Evolutionary conservation across 257 asterid genomes (phyloP), one percentile per base, ranked within the genome.

Genomic region (Rehmannia glutinosa): DNA sequence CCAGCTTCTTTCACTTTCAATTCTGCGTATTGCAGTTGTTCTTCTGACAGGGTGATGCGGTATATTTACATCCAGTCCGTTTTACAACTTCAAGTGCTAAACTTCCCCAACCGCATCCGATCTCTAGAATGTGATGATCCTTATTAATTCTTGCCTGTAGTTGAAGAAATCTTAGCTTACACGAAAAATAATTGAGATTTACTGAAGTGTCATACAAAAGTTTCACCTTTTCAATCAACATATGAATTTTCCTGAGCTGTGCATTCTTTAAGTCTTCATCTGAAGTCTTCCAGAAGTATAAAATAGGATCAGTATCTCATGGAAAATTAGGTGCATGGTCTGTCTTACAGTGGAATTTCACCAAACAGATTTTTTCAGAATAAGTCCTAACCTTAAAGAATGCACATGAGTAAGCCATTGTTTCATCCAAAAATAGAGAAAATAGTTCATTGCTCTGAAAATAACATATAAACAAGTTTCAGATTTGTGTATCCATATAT

Each of bases 371-470:
- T n/a, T n/a, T n/a, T n/a, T n/a, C n/a, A n/a, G n/a, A 17, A 49
- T 6, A 49, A n/a, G n/a, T 5, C 4, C 36, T 23, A 21, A 51
- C 58, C 58, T 51, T 73, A 42, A 87, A 90, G 62, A 87, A 65
- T 6, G 96, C 92, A 38, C 91, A 84, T 2, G 97, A 90, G 78
- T 86, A 90, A 23, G 90, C 76, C 97, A 87, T 90, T 50, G 96
- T 82, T 16, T 87, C 87, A 36, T 90, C 97, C 78, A 87, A 19
- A 45, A 71, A 79, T 4, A 72, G 59, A 55, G 81, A 72, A 55
- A 86, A 89, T 3, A 89, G 82, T 73, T 86, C 90, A 51, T 89
- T 89, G 73, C 58, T 51, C 58, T 51, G 35, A 25, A 10, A 47
- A 47, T 3, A 51, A 23, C 58, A 51, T 3, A 15, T n/a, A 62